Evolutionary conservation across 441 rosid species (phyloP), one percentile per base, ranked within the genome.

Genomic region (Erysimum cheiri): DNA sequence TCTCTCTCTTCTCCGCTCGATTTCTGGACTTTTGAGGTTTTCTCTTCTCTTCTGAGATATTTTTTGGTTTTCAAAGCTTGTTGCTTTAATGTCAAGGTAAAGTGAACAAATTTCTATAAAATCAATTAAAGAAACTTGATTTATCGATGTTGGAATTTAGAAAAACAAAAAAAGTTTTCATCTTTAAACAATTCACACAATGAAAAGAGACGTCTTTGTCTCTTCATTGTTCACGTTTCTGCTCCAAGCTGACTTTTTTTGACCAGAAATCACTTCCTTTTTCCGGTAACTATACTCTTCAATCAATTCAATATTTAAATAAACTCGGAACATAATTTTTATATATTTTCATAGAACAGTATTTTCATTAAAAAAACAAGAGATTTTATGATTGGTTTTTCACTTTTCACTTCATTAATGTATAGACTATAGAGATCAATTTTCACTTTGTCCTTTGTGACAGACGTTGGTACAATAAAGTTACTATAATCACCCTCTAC

Each of bases 61-160:
- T 24, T 49, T 6, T 28, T 24, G 22, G 22, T 5, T 5, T 29
- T 62, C 64, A 44, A 53, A 59, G 75, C 19, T 43, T 69, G 77
- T 72, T 77, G 80, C 80, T 77, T 77, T 77, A 67, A 47, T 77
- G 66, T 66, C 76, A 66, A 76, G 80, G 76, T 71, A 71, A 76
- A 76, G 77, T 76, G 59, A 35, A 2, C 52, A 49, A 47, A 28
- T 70, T 37, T 52, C 74, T 41, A 31, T 36, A 37, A 72, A 46
- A 67, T 31, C 54, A 59, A 33, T 10, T 10, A 54, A 60, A 73
- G 48, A 65, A 60, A 4, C 1, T 39, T 19, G 3, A 29, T 74
- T 69, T 75, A 60, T 60, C 13, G 22, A 67, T 41, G 14, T 55
- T 32, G 47, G 59, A 46, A 31, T 74, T 68, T 41, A 5, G 24